Conservation (phyloP, 2,329 filamentous ascomycete species). For the Botrytis cinerea region DNA sequence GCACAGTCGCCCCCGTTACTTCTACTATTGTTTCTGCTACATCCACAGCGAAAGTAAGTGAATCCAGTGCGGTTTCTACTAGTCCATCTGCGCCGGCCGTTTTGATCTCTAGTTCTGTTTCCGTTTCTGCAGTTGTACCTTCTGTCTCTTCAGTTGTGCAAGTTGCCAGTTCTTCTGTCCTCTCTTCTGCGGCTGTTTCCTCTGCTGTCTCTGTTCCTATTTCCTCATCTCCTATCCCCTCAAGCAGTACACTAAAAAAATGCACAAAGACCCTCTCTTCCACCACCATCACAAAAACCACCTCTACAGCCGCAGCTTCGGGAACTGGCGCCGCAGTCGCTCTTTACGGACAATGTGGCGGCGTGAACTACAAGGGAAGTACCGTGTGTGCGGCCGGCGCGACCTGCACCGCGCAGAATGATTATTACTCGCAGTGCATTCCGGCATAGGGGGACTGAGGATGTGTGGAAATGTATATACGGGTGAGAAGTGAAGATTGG, state of each 20-base stretch:
- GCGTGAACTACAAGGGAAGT: not conserved
- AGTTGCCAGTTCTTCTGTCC: not conserved
- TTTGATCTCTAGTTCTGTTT: not conserved
- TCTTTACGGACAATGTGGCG: constrained; percentile 23
- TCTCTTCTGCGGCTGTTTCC: not conserved
- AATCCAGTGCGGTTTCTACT: not conserved
- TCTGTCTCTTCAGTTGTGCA: not conserved
- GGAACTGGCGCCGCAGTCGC: not conserved
- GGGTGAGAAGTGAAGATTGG: not conserved
- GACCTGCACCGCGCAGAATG: not conserved
- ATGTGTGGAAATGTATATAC: not conserved
- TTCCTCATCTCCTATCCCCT: not conserved
- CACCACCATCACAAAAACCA: not conserved
- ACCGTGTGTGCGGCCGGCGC: constrained; percentile 10
- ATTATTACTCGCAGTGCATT: constrained; percentile 25
- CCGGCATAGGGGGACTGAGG: not conserved
- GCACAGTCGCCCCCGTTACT: not conserved
- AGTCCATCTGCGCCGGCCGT: not conserved
- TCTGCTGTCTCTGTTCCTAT: not conserved
- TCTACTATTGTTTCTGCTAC: constrained; percentile 10
- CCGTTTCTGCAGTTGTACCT: not conserved
- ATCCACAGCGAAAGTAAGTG: constrained; percentile 1
- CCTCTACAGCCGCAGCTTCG: not conserved
- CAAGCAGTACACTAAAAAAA: not conserved
- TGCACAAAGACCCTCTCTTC: not conserved